These are phyloP conservation scores for Yamagishiella unicocca DNA, from an alignment of 139 green algal species.

Conservation along the genomic window DNA sequence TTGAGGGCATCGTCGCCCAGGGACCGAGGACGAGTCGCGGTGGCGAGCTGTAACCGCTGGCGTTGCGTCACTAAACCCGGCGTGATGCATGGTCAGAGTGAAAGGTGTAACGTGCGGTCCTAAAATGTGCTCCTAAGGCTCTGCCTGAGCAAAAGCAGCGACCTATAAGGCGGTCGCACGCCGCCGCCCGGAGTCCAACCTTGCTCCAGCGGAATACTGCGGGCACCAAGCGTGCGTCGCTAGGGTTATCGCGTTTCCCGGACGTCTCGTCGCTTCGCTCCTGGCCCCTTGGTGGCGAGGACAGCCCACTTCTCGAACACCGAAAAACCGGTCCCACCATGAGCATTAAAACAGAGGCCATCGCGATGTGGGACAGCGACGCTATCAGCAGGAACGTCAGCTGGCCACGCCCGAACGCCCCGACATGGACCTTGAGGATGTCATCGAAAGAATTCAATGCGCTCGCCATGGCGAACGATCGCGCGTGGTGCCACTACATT, in stretches of 20 bases:
- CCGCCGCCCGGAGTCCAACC: no score
- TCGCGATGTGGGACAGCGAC: background rate
- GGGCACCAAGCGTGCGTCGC: no score
- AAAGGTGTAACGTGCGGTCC: no score
- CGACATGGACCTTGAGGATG: background rate
- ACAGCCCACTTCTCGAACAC: background rate
- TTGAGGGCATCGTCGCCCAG: background rate
- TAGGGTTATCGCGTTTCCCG: no score
- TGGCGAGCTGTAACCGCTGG: background rate
- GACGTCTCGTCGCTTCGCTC: no score
- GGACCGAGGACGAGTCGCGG: no score
- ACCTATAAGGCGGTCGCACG: background rate
- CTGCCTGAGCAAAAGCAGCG: background rate
- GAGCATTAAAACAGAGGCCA: constrained; percentile 6
- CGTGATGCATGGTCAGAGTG: background rate
- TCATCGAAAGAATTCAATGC: background rate
- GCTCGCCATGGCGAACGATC: no score
- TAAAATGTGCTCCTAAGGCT: no score
- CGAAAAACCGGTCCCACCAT: constrained; percentile 3
- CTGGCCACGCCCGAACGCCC: constrained; percentile 1
- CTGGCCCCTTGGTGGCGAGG: no score
- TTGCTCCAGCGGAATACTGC: no score
- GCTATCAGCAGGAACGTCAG: background rate
- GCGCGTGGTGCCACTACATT: no score
- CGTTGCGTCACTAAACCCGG: background rate